Percentiles rank a stretch among this genome's conserved stretches.
Conservation (phyloP, 2,329 filamentous ascomycete species). For the Zymoseptoria ardabiliae region DNA sequence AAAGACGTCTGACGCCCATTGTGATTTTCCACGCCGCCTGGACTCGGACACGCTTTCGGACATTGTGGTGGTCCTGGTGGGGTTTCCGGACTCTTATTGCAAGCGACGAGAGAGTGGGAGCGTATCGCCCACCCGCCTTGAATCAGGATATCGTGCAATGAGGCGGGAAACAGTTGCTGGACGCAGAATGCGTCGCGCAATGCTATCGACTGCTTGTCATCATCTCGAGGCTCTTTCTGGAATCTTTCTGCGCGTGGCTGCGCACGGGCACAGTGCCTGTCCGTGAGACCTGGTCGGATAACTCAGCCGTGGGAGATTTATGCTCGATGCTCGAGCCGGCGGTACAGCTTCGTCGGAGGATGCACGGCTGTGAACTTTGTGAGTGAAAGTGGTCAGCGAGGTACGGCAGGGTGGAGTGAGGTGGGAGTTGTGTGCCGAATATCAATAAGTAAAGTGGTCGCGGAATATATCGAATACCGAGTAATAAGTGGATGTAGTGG, state of each 20-base stretch:
- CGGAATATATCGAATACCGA: too few relatives aligned
- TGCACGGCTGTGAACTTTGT: background rate
- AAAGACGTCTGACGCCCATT: conserved; percentile 8
- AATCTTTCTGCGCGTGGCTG: background rate
- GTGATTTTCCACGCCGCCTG: background rate
- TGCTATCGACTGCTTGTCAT: background rate
- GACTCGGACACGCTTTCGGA: background rate
- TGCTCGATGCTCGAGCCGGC: background rate
- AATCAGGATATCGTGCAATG: too few relatives aligned
- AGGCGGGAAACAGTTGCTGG: background rate
- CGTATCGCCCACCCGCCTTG: background rate
- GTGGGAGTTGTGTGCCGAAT: too few relatives aligned
- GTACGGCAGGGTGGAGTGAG: too few relatives aligned
- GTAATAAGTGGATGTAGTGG: too few relatives aligned
- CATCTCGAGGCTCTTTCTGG: background rate
- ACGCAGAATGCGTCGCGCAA: background rate
- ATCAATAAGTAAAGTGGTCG: too few relatives aligned
- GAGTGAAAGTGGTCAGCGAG: too few relatives aligned
- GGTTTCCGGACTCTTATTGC: background rate
- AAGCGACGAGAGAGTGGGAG: background rate
- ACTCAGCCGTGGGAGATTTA: background rate
- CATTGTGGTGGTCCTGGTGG: background rate
- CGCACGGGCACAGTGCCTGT: background rate
- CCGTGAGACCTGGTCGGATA: background rate
- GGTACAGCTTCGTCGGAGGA: background rate